These are phyloP conservation scores for Spizellomyces punctatus DNA, from an alignment of 192 early-diverging fungal genomes.

Conservation along the genomic window DNA sequence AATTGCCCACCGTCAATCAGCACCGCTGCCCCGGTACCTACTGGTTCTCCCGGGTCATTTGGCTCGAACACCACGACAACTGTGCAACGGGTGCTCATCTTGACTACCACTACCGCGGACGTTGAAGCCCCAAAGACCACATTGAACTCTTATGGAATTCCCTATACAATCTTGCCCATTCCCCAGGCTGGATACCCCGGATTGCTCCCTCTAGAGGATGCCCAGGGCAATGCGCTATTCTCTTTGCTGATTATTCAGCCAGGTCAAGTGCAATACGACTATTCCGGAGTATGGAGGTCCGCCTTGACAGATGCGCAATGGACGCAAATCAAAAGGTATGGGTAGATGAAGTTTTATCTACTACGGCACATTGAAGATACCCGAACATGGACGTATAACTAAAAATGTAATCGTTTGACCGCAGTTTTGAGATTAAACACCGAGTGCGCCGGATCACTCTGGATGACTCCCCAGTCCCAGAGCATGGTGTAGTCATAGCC, in stretches of 20 bases:
- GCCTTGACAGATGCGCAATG: slow-evolving; percentile 22
- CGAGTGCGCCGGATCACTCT: slow-evolving; percentile 15
- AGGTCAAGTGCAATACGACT: slow-evolving; percentile 21
- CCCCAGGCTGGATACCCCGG: not conserved
- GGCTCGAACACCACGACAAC: not conserved
- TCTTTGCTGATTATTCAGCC: slow-evolving; percentile 7
- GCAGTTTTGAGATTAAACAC: slow-evolving; percentile 15
- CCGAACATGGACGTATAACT: no score
- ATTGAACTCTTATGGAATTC: slow-evolving; percentile 22
- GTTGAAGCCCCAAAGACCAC: slow-evolving; percentile 5
- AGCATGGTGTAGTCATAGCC: slow-evolving; percentile 1
- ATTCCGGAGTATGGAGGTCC: slow-evolving; percentile 5
- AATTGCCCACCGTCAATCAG: no score
- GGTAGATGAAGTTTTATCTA: no score
- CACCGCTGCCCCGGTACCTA: no score
- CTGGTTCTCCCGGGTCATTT: not conserved
- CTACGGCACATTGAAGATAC: no score
- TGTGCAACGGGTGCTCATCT: not conserved
- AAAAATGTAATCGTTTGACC: no score
- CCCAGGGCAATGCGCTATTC: slow-evolving; percentile 1
- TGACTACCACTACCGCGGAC: slow-evolving; percentile 1
- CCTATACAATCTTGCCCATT: slow-evolving; percentile 8
- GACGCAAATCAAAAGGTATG: not conserved
- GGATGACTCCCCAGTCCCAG: slow-evolving; percentile 15
- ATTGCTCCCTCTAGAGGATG: slow-evolving; percentile 11